These are phyloP conservation scores for Aspergillus amoenus DNA, from an alignment of 2,329 filamentous ascomycete genomes.

Conservation along the genomic window DNA sequence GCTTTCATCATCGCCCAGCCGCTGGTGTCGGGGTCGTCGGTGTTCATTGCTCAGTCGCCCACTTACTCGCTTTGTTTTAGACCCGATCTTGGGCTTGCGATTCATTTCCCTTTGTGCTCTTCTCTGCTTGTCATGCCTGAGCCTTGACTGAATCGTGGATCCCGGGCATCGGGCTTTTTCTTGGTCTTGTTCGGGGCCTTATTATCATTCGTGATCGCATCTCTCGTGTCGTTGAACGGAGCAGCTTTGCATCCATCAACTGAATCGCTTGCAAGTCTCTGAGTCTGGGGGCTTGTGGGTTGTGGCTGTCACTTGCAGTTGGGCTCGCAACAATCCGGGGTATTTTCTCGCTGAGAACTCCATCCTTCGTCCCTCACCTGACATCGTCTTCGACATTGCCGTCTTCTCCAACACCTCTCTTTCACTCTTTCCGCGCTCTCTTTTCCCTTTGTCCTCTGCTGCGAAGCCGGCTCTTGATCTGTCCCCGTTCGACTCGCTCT, in stretches of 20 bases:
- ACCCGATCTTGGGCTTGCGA: slow-evolving; percentile 8
- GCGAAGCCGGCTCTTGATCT: not conserved
- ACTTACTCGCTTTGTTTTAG: slow-evolving; percentile 10
- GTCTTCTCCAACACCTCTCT: not conserved
- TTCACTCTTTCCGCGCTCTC: not conserved
- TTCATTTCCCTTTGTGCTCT: slow-evolving; percentile 8
- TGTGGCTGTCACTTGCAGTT: not conserved
- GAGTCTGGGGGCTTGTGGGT: not conserved
- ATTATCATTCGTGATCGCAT: slow-evolving; percentile 4
- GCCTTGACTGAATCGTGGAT: not conserved
- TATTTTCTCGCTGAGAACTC: slow-evolving; percentile 2
- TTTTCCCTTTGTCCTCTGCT: not conserved
- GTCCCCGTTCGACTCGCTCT: not conserved
- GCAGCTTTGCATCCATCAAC: not conserved
- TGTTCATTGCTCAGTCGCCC: slow-evolving; percentile 4
- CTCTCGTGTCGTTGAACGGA: not conserved
- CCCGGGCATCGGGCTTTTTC: not conserved
- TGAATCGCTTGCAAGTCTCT: not conserved
- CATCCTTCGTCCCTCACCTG: not conserved
- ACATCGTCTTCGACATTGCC: not conserved
- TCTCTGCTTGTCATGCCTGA: not conserved
- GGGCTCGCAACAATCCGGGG: not conserved
- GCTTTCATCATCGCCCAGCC: not conserved
- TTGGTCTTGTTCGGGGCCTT: not conserved
- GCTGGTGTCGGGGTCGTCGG: not conserved